Evolutionary conservation across 2,329 filamentous ascomycete genomes (phyloP).

Genomic region (Fusarium armeniacum): DNA sequence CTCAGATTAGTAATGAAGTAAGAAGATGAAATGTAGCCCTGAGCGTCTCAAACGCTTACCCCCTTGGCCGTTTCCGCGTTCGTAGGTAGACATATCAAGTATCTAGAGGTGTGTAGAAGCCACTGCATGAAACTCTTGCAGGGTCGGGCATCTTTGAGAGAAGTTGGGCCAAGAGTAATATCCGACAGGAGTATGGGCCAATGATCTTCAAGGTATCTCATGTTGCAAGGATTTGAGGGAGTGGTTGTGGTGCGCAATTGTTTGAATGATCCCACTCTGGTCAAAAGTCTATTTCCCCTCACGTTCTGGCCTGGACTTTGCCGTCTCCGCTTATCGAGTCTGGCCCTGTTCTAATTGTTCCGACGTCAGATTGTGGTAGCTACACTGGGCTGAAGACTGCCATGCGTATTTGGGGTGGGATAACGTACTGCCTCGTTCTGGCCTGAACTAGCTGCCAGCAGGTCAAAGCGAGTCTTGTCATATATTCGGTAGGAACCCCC

Average conservation of each 20-base stretch:
- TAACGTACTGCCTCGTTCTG: constrained; percentile 6
- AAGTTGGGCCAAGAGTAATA: constrained; percentile 23
- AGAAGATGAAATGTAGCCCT: constrained; percentile 3
- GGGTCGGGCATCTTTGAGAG: constrained; percentile 13
- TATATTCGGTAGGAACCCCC: constrained; percentile 31
- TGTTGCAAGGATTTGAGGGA: constrained; percentile 27
- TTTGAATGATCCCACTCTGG: constrained; percentile 39
- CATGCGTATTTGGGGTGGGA: constrained; percentile 31
- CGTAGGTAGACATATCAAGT: background rate
- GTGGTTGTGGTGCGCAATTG: constrained; percentile 22
- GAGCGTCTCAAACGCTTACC: background rate
- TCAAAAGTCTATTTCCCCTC: constrained; percentile 50
- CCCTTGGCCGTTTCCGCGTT: background rate
- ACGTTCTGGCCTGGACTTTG: constrained; percentile 31
- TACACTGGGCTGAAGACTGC: constrained; percentile 34
- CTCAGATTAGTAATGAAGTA: background rate
- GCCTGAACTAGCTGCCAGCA: constrained; percentile 21
- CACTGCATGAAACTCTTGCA: constrained; percentile 20
- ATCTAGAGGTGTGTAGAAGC: constrained; percentile 5
- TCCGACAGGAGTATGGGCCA: constrained; percentile 26
- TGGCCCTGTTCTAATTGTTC: constrained; percentile 24
- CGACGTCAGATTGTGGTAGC: constrained; percentile 23
- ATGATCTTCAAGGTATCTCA: constrained; percentile 18
- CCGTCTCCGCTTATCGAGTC: constrained; percentile 26
- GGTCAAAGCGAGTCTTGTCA: constrained; percentile 8